These are phyloP conservation scores for Melaleuca quinquenervia DNA, from an alignment of 345 rosid species.

Conservation along the genomic window DNA sequence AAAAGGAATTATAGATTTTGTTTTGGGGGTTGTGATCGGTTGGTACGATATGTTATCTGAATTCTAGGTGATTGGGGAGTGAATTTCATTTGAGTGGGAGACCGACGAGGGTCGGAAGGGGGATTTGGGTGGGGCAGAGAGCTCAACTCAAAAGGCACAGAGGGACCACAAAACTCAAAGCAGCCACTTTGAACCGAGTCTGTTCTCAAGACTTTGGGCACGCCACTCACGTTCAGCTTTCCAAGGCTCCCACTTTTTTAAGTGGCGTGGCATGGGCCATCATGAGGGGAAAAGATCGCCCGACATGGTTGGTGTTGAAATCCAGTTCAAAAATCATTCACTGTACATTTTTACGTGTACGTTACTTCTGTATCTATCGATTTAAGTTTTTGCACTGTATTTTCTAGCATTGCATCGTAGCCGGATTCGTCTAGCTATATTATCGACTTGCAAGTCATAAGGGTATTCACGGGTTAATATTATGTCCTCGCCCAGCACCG, in stretches of 20 bases:
- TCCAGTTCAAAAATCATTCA: neutral
- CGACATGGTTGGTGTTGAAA: neutral
- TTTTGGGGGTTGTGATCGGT: neutral
- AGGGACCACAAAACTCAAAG: neutral
- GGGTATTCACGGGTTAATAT: neutral
- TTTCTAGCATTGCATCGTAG: accelerated
- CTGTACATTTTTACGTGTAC: accelerated
- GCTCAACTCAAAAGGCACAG: neutral
- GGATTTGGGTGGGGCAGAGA: neutral
- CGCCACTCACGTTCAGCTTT: neutral
- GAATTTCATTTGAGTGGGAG: neutral
- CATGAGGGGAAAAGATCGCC: accelerated
- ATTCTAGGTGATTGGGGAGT: neutral
- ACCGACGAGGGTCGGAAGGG: neutral
- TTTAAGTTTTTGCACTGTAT: accelerated
- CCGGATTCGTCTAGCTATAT: accelerated
- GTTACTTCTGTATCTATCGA: accelerated
- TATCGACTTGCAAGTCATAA: neutral
- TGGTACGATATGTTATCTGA: neutral
- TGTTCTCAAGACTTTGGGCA: neutral
- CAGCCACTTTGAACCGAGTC: neutral
- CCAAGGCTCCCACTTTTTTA: neutral
- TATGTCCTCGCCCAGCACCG: neutral
- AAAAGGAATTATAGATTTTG: neutral
- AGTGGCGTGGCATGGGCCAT: neutral